A percentile compares a stretch with the other conserved stretches of the same genome.
Conservation (phyloP, 108 stramenopile genomes). For the Poteriospumella lacustris region DNA sequence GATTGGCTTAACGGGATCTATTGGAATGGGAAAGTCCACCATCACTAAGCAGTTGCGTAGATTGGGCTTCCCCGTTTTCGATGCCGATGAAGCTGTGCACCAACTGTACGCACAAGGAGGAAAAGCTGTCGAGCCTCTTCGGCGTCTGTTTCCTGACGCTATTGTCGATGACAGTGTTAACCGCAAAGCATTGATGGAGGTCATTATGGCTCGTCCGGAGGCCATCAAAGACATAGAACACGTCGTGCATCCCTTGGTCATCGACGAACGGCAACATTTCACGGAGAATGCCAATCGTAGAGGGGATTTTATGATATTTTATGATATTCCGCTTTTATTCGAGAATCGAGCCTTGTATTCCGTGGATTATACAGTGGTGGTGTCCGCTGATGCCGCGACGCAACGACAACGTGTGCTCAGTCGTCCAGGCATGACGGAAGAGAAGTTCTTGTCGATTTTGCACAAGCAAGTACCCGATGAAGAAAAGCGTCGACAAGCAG, state of each 20-base stretch:
- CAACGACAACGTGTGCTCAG: constrained; percentile 4
- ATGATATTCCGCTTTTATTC: constrained; percentile 30
- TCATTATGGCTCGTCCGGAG: background rate
- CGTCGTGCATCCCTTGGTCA: constrained; percentile 20
- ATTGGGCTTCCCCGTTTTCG: constrained; percentile 21
- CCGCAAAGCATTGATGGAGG: background rate
- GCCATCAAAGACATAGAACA: background rate
- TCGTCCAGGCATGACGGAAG: constrained; percentile 24
- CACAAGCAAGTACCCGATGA: constrained; percentile 25
- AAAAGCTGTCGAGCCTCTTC: constrained; percentile 5
- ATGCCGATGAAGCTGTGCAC: constrained; percentile 30
- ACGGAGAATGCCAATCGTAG: background rate
- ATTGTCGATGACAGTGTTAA: background rate
- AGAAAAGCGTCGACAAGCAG: background rate
- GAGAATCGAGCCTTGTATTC: background rate
- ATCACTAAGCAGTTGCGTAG: constrained; percentile 3
- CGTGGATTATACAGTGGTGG: constrained; percentile 22
- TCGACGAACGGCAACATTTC: background rate
- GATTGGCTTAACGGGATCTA: no score
- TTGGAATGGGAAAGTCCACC: constrained; percentile 15
- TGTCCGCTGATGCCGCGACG: background rate
- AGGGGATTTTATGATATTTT: background rate
- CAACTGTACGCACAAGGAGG: constrained; percentile 15
- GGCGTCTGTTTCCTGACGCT: constrained; percentile 14
- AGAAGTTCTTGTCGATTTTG: constrained; percentile 14